Base-by-base conservation (phyloP, 2,329 filamentous ascomycete genomes). In the Beauveria brongniartii region DNA sequence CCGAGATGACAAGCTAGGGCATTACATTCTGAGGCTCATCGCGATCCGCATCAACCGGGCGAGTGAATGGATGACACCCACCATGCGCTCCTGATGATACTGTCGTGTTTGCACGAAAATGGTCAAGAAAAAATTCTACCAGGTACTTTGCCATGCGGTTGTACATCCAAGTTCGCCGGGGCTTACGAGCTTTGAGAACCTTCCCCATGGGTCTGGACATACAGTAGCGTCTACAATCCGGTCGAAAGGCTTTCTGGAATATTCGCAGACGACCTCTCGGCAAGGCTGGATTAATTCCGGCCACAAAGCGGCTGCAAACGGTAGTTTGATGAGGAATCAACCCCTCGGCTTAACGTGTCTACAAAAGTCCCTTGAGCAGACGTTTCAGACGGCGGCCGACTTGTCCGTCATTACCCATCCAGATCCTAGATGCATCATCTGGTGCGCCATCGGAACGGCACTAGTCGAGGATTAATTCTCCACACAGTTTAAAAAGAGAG, bases 61-160 rank as follows among this genome's bases (percentile, higher is more conserved):
- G 74, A 77, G 46, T 82, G 80, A 80, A 83, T 80, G 0, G 80
- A 83, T 62, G 80, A 83, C 67, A 83, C 80, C 0, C 80, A 82
- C 63, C 80, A 83, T 67, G 76, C 80, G 3, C 70, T 81, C 22
- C 68, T 82, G 1, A 76, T 78, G 59, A 66, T 82, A 2, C 72
- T 82, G 2, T 78, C 76, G 5, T 83, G 74, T 41, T 67, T 80
- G 26, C 75, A 80, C 54, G 72, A 69, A n/a, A 71, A 75, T 41
- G 77, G 76, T 12, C 69, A 69, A 24, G 58, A 64, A 8, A 64
- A 8, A 68, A 78, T 10, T 62, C 69, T 9, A 74, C 73, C 0
- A 64, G 66, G 16, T 77, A 79, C 59, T 75, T 82, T 57, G 80
- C 80, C 2, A 63, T 65, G 1, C 72, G 80, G 0, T 67, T 83